A percentile compares a stretch with the other conserved stretches of the same genome.
phyloP scores from a whole-genome alignment of 2,329 filamentous ascomycete genomes.

The Colletotrichum tropicicola region DNA sequence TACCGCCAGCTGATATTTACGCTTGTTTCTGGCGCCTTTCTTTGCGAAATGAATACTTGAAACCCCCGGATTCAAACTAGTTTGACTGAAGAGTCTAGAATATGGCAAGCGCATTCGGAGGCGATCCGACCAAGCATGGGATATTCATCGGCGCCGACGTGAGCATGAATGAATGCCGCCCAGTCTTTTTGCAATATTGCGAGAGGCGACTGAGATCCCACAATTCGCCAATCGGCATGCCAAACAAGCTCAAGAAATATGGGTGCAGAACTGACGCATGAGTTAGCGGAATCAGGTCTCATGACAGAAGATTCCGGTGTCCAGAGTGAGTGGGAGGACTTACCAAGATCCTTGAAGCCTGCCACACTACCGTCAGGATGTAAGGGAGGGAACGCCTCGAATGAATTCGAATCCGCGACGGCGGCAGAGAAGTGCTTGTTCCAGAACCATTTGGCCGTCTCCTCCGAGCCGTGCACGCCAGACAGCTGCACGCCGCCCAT shows the following conservation, averaged over 20 bases:
- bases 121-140: conserved; percentile 58
- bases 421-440: conserved; percentile 75
- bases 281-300: not conserved
- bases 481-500: conserved; percentile 39
- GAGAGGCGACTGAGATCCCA: conserved; percentile 64
- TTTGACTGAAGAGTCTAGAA: conserved; percentile 38
- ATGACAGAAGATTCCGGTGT: not conserved
- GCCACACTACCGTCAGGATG: conserved; percentile 48
- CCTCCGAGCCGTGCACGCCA: conserved; percentile 55
- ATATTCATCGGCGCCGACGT: conserved; percentile 68
- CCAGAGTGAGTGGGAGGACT: conserved; percentile 32
- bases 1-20: too few relatives aligned
- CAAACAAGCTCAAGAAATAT: conserved; percentile 59
- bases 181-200: conserved; percentile 58
- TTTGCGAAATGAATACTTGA: too few relatives aligned
- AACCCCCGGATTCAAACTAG: too few relatives aligned
- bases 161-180: conserved; percentile 69
- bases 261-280: conserved; percentile 52
- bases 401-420: conserved; percentile 68
- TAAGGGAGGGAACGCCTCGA: conserved; percentile 70
- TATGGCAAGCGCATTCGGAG: conserved; percentile 58
- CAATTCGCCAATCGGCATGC: conserved; percentile 64
- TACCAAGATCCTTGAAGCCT: conserved; percentile 46
- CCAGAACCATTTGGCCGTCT: conserved; percentile 72
- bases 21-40: too few relatives aligned